A percentile compares a stretch with the other conserved stretches of the same genome.
Evolutionary conservation across 2,329 filamentous ascomycete genomes (phyloP).

Genomic region (Orbilia oligospora): DNA sequence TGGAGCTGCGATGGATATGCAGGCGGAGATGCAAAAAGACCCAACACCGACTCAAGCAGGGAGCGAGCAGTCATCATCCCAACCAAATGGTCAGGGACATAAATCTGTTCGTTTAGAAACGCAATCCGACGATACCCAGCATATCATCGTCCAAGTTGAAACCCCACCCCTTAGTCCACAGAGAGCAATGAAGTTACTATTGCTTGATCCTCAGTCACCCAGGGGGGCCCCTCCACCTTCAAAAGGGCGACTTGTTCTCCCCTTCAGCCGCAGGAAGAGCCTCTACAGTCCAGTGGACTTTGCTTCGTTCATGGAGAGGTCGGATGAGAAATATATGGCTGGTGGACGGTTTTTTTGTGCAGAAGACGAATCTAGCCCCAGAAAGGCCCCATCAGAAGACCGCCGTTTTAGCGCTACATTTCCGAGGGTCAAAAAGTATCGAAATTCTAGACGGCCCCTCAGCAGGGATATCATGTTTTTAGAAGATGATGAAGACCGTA

Average conservation of each 20-base stretch:
- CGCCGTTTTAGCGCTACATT: conserved; percentile 54
- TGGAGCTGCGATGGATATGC: conserved; percentile 61
- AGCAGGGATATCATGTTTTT: conserved; percentile 56
- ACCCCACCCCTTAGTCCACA: conserved; percentile 64
- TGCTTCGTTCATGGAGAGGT: conserved; percentile 63
- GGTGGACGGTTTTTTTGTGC: conserved; percentile 64
- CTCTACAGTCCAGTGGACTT: conserved; percentile 64
- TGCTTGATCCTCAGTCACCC: conserved; percentile 62
- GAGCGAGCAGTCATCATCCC: conserved; percentile 13
- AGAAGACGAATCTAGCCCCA: conserved; percentile 43
- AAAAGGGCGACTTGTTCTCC: conserved; percentile 21
- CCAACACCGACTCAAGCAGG: neutral
- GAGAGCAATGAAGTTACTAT: conserved; percentile 63
- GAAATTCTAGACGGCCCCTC: conserved; percentile 45
- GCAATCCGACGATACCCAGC: conserved; percentile 26
- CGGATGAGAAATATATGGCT: conserved; percentile 64
- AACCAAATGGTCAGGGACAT: conserved; percentile 26
- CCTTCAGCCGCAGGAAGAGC: conserved; percentile 62
- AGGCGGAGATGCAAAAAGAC: conserved; percentile 49
- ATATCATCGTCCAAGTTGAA: conserved; percentile 57
- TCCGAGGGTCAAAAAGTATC: conserved; percentile 54
- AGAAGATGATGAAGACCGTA: conserved; percentile 52
- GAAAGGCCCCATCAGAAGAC: conserved; percentile 21
- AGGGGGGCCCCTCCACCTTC: conserved; percentile 53
- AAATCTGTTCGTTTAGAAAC: conserved; percentile 22